These are phyloP conservation scores for Penicillium sp. DNA, from an alignment of 2,329 filamentous ascomycete genomes.

Conservation along the genomic window DNA sequence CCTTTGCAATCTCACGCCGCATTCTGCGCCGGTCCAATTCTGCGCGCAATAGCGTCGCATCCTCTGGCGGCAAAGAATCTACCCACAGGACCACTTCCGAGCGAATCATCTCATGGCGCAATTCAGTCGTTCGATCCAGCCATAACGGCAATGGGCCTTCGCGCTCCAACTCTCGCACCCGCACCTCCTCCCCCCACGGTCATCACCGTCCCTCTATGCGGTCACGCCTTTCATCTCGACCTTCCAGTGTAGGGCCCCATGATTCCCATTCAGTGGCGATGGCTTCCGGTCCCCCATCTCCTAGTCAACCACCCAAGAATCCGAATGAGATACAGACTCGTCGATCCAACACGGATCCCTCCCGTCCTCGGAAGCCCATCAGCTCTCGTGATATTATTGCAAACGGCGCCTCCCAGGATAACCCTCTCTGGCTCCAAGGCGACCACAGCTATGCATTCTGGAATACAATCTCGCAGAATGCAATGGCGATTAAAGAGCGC, in stretches of 20 bases:
- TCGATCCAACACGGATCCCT: not conserved
- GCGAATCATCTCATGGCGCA: conserved; percentile 82
- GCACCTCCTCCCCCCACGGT: conserved; percentile 48
- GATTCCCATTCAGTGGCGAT: conserved; percentile 25
- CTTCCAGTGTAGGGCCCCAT: conserved; percentile 21
- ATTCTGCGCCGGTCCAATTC: conserved; percentile 53
- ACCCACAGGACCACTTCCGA: conserved; percentile 55
- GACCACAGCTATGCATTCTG: conserved; percentile 51
- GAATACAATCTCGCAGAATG: conserved; percentile 41
- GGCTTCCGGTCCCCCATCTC: conserved; percentile 24
- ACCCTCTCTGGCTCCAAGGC: conserved; percentile 46
- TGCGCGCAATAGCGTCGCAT: conserved; percentile 46
- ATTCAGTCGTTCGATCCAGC: conserved; percentile 55
- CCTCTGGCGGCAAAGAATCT: conserved; percentile 42
- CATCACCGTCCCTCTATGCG: conserved; percentile 26
- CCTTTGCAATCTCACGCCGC: conserved; percentile 68
- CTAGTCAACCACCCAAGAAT: conserved; percentile 20
- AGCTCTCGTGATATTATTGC: conserved; percentile 21
- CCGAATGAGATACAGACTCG: conserved; percentile 6
- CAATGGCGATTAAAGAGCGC: conserved; percentile 27
- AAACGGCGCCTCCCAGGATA: conserved; percentile 25
- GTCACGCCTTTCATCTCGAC: conserved; percentile 15
- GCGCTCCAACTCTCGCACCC: conserved; percentile 27
- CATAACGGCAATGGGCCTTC: conserved; percentile 44
- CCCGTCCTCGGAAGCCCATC: not conserved